These are phyloP conservation scores for Lantana camara DNA, from an alignment of 257 asterid genomes.

Conservation along the genomic window DNA sequence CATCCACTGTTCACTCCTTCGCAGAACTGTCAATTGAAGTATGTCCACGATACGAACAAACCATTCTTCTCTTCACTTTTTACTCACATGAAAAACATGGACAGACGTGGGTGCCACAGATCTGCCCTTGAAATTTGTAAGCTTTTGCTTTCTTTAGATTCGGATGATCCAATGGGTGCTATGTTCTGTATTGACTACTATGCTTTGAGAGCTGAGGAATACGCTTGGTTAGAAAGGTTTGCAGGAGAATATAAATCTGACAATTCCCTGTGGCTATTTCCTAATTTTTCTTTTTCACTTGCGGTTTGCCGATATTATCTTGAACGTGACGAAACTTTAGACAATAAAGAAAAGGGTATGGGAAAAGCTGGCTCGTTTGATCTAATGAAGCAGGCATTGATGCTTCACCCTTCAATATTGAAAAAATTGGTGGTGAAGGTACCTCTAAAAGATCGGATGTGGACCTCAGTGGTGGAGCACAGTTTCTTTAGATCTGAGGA, in stretches of 20 bases:
- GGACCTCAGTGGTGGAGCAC: conserved; percentile 57
- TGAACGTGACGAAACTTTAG: conserved; percentile 43
- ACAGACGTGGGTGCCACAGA: conserved; percentile 92
- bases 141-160: conserved; percentile 80
- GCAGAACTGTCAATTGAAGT: conserved; percentile 66
- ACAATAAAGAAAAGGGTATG: conserved; percentile 27
- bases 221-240: conserved; percentile 79
- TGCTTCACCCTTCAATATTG: conserved; percentile 85
- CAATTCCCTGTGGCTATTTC: conserved; percentile 87
- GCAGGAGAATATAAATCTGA: conserved; percentile 71
- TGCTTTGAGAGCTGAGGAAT: conserved; percentile 83
- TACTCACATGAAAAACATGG: conserved; percentile 90
- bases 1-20: conserved; percentile 80
- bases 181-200: conserved; percentile 84
- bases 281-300: conserved; percentile 83
- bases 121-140: conserved; percentile 93
- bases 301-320: conserved; percentile 77
- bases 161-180: conserved; percentile 89
- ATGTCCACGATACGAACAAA: conserved; percentile 72
- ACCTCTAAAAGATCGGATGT: conserved; percentile 73
- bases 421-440: conserved; percentile 79
- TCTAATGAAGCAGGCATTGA: conserved; percentile 93
- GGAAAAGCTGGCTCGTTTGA: conserved; percentile 63
- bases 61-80: conserved; percentile 79
- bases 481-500: conserved; percentile 58